Evolutionary conservation across 2,329 filamentous ascomycete genomes (phyloP), one percentile per base, ranked within the genome.

Genomic region (Chaetomiaceae sp.): DNA sequence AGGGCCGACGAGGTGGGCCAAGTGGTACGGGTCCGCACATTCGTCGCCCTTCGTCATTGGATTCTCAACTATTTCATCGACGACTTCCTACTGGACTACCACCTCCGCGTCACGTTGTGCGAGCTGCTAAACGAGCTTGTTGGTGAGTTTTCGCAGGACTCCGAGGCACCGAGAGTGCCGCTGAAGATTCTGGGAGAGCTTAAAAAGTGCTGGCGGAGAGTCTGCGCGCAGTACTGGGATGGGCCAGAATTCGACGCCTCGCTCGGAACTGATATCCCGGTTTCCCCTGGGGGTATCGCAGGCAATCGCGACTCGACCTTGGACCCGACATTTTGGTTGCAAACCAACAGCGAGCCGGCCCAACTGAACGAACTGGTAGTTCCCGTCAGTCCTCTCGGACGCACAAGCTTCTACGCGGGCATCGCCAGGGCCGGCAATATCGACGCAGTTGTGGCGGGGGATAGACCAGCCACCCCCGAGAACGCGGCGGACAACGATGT

Each of bases 21-120:
- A 66, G 89, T 99, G 48, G 94, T 96, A n/a, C 84, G 92, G 45
- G 95, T 99, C 14, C 83, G 94, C 37, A 95, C 91, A 0, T 99
- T 97, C 72, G 94, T 96, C 23, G 94, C 94, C 7, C 78, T 97
- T 40, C 84, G 94, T 52, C 94, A 99, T 69, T 99, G 94, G 94
- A 91, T 97, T 53, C 73, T 99, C 57, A 99, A 99, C 68, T 99
- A 99, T 69, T 99, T 97, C 61, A 79, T 89, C 51, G 94, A 99
- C 66, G 94, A 99, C 66, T 99, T 96, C 67, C 82, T 95, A 36
- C 71, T 86, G 21, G 84, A 91, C 65, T 85, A 86, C 65, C 75
- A 80, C 40, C 75, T 97, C 29, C 85, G 92, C 8, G 74, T 80
- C 5, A 81, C 82, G 14, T 96, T 96, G 66, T 96, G 92, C 70